Evolutionary conservation across 2,329 filamentous ascomycete species (phyloP), one percentile per base, ranked within the genome.

Genomic region (Alternaria arbusti): DNA sequence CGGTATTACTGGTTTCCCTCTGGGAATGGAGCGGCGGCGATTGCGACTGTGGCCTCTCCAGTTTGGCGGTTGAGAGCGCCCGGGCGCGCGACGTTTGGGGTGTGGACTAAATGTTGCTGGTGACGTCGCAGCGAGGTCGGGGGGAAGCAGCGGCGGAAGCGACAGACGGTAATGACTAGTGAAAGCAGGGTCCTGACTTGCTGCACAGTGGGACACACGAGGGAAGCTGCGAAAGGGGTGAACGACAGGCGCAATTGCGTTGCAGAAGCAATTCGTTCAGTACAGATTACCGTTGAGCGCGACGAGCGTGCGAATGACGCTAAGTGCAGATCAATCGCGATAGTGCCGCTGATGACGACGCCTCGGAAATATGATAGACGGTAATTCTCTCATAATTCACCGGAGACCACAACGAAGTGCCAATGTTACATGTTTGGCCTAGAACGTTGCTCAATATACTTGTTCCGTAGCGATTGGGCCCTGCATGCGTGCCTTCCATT

Each of bases 1-100:
- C 57, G 8, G 67, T 70, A 40, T 77, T 72, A 63, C 63, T 72
- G 25, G 69, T 59, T 64, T 78, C 67, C 58, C 76, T 72, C 68
- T 78, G 72, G 8, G 74, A 72, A 65, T 75, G 76, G 25, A 76
- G 59, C 43, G 70, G 70, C 40, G 74, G 58, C 20, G 71, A 68
- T 45, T 59, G 65, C 50, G 69, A 67, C 57, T 65, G 68, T 65
- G 70, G 63, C 60, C 72, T 66, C 59, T 69, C 76, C 76, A 79
- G 75, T 56, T 70, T 77, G 72, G 52, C 49, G 64, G 68, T 66
- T 57, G 47, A 28, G 57, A 40, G 57, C 49, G 64, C 64, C 61
- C 44, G 57, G 59, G 63, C 49, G 67, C 67, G 63, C 63, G 40
- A 60, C 49, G 59, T 36, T 55, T 28, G 28, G 50, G 28, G 20